Evolutionary conservation across 2,329 filamentous ascomycete species (phyloP).

Genomic region (Aspergillus niger): DNA sequence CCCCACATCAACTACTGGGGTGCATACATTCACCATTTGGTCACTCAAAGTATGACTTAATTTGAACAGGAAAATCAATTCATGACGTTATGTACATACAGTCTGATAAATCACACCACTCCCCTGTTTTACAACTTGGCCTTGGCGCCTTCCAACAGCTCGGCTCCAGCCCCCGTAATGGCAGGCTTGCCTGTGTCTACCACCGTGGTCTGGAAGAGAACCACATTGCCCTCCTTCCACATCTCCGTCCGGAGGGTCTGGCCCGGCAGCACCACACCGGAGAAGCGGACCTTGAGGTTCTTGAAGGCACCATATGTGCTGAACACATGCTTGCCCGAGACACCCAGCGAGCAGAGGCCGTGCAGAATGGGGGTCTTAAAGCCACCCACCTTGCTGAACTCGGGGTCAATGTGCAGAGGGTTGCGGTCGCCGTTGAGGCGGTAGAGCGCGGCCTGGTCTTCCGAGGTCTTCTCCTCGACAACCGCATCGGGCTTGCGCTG

Average conservation of each 20-base stretch:
- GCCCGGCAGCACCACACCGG: constrained; percentile 79
- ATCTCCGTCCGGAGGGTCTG: constrained; percentile 92
- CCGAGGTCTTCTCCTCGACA: constrained; percentile 80
- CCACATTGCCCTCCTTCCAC: constrained; percentile 81
- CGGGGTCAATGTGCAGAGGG: constrained; percentile 92
- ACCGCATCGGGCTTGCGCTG: constrained; percentile 75
- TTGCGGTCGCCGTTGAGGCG: constrained; percentile 93
- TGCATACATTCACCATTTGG: neutral
- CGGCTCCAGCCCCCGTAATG: constrained; percentile 77
- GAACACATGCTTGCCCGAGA: constrained; percentile 87
- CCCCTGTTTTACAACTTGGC: constrained; percentile 50
- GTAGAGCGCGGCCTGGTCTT: constrained; percentile 93
- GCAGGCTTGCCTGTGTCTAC: constrained; percentile 91
- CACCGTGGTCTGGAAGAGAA: constrained; percentile 84
- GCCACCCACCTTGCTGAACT: constrained; percentile 90
- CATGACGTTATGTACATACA: constrained; percentile 23
- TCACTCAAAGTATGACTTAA: neutral
- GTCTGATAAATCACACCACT: constrained; percentile 11
- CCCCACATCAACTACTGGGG: too few species aligned
- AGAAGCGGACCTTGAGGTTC: constrained; percentile 92
- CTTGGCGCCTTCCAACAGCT: constrained; percentile 61
- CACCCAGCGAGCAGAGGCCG: constrained; percentile 93
- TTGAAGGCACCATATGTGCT: constrained; percentile 79
- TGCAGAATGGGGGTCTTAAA: constrained; percentile 95
- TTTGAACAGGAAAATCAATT: neutral